phyloP scores from a whole-genome alignment of 1,284 basidiomycete species.

The Neolentinus lepideus region DNA sequence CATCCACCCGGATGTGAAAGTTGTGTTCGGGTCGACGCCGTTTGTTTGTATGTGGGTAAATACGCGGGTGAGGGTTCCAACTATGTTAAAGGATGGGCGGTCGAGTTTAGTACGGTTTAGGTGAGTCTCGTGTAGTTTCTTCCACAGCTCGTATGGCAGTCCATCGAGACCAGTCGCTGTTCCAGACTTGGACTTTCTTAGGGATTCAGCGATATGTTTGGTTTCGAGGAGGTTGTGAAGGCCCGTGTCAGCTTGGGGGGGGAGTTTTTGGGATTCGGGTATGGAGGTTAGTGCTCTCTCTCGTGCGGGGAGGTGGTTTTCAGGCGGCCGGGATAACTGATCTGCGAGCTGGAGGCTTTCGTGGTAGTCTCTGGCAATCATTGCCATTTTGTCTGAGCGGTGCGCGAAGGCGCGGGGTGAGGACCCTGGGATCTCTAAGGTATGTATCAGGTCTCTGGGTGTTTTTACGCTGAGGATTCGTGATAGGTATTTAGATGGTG shows the following conservation, averaged over 20 bases:
- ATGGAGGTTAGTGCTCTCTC: no score
- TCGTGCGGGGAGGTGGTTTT: background rate
- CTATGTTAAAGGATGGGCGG: slow-evolving; percentile 6
- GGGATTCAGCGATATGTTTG: background rate
- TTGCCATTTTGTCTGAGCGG: background rate
- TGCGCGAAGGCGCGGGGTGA: background rate
- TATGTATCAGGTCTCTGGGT: background rate
- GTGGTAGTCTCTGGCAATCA: slow-evolving; percentile 12
- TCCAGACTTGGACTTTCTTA: slow-evolving; percentile 1
- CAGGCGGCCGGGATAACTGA: no score
- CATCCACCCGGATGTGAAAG: slow-evolving; percentile 24
- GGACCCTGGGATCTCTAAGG: background rate
- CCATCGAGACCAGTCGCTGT: slow-evolving; percentile 9
- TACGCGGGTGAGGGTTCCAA: slow-evolving; percentile 6
- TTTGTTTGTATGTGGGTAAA: slow-evolving; percentile 11
- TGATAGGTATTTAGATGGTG: background rate
- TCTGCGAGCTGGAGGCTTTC: slow-evolving; percentile 12
- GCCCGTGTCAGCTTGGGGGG: no score
- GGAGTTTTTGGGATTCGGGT: background rate
- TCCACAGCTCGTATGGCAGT: slow-evolving; percentile 9
- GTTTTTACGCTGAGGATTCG: background rate
- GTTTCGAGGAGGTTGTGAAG: background rate
- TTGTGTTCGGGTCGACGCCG: slow-evolving; percentile 6
- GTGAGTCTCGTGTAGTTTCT: background rate
- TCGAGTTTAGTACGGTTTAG: background rate